Percentiles rank a stretch among this genome's conserved stretches.
phyloP scores from a whole-genome alignment of 2,329 filamentous ascomycete genomes.

The Lachnellula occidentalis region DNA sequence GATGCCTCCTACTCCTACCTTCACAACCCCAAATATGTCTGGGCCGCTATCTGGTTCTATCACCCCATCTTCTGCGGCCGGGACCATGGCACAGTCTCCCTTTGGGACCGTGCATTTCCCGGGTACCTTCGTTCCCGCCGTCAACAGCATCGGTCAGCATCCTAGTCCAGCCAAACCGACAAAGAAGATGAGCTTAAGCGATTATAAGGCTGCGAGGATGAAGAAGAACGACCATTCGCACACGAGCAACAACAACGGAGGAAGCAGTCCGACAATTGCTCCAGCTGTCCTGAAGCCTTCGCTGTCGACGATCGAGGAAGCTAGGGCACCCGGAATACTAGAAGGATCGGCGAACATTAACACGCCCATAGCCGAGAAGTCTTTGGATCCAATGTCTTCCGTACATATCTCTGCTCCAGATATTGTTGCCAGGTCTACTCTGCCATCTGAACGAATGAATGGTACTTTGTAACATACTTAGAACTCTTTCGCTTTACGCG shows the following conservation, averaged over 20 bases:
- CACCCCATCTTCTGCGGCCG: constrained; percentile 44
- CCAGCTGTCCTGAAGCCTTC: constrained; percentile 35
- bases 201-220: constrained; percentile 52
- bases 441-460: constrained; percentile 20
- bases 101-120: constrained; percentile 38
- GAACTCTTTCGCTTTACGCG: constrained; percentile 18
- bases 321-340: constrained; percentile 33
- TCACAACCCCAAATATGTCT: constrained; percentile 35
- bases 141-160: constrained; percentile 41
- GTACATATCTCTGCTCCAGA: constrained; percentile 8
- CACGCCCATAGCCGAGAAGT: constrained; percentile 31
- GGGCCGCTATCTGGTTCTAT: constrained; percentile 29
- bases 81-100: constrained; percentile 45
- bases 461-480: constrained; percentile 36
- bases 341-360: constrained; percentile 33
- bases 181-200: constrained; percentile 62
- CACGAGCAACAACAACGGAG: constrained; percentile 12
- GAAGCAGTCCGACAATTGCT: constrained; percentile 30
- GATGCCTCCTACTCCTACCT: constrained; percentile 49
- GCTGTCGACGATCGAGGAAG: constrained; percentile 35
- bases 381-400: constrained; percentile 16
- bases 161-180: constrained; percentile 53
- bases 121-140: constrained; percentile 39
- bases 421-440: constrained; percentile 9
- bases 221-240: constrained; percentile 27